Evolutionary conservation across 495 filamentous ascomycete species (phyloP).

Genomic region (Xylaria scruposa): DNA sequence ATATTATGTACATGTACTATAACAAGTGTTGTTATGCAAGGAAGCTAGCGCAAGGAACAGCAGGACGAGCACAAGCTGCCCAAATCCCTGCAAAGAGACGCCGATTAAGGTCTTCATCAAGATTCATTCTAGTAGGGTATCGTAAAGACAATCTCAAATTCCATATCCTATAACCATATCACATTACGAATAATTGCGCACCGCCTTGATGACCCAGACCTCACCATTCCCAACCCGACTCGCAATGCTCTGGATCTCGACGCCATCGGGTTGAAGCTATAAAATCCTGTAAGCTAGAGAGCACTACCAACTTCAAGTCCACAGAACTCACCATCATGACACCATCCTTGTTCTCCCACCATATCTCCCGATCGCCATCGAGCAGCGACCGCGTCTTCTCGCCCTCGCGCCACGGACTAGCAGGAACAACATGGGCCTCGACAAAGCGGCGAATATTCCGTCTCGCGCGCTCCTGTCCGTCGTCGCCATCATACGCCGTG

Average conservation of each 20-base stretch:
- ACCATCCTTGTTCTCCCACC: constrained; percentile 82
- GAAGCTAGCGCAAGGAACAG: background rate
- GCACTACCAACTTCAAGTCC: constrained; percentile 18
- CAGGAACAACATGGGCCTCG: constrained; percentile 81
- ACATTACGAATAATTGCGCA: constrained; percentile 64
- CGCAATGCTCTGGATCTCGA: constrained; percentile 74
- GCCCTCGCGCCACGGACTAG: constrained; percentile 79
- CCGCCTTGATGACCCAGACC: constrained; percentile 75
- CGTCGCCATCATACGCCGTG: constrained; percentile 79
- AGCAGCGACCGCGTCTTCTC: constrained; percentile 73
- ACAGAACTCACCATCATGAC: constrained; percentile 65
- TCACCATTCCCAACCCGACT: constrained; percentile 84
- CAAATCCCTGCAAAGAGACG: background rate
- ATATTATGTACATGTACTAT: background rate
- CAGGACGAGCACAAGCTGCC: background rate
- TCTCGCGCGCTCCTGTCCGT: constrained; percentile 80
- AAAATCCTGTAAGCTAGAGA: constrained; percentile 21
- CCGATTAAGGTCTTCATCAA: too few species aligned
- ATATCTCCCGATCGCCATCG: constrained; percentile 70
- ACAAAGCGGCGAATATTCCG: constrained; percentile 84
- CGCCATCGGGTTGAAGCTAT: constrained; percentile 79
- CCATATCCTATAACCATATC: background rate
- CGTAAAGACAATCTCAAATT: background rate
- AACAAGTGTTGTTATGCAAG: background rate
- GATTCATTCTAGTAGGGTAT: constrained; percentile 10